A percentile compares a stretch with the other conserved stretches of the same genome.
Conservation (phyloP, 495 filamentous ascomycete genomes). For the Entonaema liquescens region DNA sequence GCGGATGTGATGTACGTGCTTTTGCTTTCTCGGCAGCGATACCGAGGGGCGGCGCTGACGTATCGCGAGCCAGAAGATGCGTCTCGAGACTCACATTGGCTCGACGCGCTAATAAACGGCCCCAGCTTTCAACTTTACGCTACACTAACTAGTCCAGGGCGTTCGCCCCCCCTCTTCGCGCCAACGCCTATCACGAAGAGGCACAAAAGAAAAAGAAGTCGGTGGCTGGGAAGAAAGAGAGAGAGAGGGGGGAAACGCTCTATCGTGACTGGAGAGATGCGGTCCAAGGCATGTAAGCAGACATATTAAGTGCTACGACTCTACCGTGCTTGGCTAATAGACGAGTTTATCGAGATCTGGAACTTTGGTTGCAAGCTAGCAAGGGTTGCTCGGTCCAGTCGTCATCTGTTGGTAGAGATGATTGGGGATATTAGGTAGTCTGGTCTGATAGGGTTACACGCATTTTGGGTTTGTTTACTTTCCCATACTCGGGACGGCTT, state of each 20-base stretch:
- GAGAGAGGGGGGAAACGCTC: not conserved
- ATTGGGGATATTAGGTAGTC: constrained; percentile 12
- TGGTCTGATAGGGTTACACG: constrained; percentile 33
- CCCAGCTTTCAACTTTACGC: not conserved
- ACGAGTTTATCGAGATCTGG: constrained; percentile 36
- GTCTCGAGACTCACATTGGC: not conserved
- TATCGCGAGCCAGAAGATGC: not conserved
- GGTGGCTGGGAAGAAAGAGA: constrained; percentile 16
- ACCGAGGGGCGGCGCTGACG: constrained; percentile 33
- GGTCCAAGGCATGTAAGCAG: constrained; percentile 14
- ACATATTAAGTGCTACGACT: constrained; percentile 30
- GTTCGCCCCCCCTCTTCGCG: not conserved
- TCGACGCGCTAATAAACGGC: constrained; percentile 6
- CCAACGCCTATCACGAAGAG: constrained; percentile 24
- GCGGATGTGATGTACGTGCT: constrained; percentile 33
- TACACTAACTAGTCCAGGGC: not conserved
- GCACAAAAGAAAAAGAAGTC: not conserved
- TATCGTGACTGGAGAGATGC: constrained; percentile 28
- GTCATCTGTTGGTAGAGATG: constrained; percentile 23
- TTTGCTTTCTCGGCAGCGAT: constrained; percentile 32
- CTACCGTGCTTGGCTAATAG: constrained; percentile 24
- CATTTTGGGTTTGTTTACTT: constrained; percentile 38
- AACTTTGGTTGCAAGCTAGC: constrained; percentile 9
- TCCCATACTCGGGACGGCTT: constrained; percentile 23
- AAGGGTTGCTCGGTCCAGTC: constrained; percentile 9